Percentiles rank a stretch among this genome's conserved stretches.
Conservation (phyloP, 306 rosid species). For the Vigna mungo region DNA sequence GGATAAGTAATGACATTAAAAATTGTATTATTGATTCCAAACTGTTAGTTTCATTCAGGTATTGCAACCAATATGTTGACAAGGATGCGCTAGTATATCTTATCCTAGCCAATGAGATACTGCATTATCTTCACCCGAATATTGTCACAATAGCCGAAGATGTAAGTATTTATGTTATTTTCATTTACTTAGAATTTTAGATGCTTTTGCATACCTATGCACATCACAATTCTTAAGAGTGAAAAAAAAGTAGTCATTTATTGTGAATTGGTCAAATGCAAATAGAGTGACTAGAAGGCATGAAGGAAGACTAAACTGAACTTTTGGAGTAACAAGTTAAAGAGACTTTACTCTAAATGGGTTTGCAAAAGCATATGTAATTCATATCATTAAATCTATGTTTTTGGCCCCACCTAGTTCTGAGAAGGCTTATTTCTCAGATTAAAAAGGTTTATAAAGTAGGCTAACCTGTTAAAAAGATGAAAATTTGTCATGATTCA, state of each 20-base stretch:
- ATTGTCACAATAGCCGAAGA: slow-evolving; percentile 94
- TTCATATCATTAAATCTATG: not conserved
- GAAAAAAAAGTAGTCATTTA: slow-evolving; percentile 8
- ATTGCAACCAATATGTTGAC: slow-evolving; percentile 95
- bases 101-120: slow-evolving; percentile 87
- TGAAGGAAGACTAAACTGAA: not conserved
- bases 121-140: slow-evolving; percentile 79
- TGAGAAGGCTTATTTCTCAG: not conserved
- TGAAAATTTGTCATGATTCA: not conserved
- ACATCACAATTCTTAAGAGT: not conserved
- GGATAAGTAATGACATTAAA: slow-evolving; percentile 11
- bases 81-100: slow-evolving; percentile 87
- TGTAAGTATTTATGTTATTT: slow-evolving; percentile 55
- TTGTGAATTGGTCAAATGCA: slow-evolving; percentile 31
- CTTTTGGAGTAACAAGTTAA: not conserved
- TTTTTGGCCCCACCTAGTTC: not conserved
- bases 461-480: not conserved
- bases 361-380: not conserved
- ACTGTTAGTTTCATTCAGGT: slow-evolving; percentile 61
- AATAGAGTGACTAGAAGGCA: not conserved
- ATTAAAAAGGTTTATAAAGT: not conserved
- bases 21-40: slow-evolving; percentile 33
- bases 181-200: slow-evolving; percentile 24
- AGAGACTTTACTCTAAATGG: not conserved
- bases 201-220: not conserved